Conservation (phyloP, 2,329 filamentous ascomycete species). For the Pseudocercospora vitis region DNA sequence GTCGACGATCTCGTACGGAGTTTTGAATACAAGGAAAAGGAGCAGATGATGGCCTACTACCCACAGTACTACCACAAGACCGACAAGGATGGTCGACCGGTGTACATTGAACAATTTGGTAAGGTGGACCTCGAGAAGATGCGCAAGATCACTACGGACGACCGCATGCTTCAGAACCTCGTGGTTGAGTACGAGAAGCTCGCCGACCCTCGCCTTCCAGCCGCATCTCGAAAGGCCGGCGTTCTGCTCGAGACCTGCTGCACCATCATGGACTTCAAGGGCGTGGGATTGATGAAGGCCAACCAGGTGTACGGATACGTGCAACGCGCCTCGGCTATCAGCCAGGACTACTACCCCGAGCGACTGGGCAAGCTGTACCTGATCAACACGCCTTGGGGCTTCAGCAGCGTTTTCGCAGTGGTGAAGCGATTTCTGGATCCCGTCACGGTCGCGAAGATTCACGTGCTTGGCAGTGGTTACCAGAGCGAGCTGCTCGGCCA, state of each 20-base stretch:
- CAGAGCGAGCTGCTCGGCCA: conserved; percentile 81
- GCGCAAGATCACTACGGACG: conserved; percentile 86
- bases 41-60: conserved; percentile 84
- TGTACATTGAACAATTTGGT: conserved; percentile 96
- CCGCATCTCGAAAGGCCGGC: conserved; percentile 88
- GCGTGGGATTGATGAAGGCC: conserved; percentile 79
- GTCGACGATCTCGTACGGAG: conserved; percentile 77
- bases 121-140: conserved; percentile 87
- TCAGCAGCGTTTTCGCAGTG: conserved; percentile 78
- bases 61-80: conserved; percentile 99
- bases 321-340: conserved; percentile 78
- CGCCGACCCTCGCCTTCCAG: conserved; percentile 86
- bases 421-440: conserved; percentile 96
- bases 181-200: conserved; percentile 98
- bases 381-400: conserved; percentile 97
- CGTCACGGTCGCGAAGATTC: conserved; percentile 93
- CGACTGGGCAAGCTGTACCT: conserved; percentile 93
- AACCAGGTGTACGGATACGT: conserved; percentile 87
- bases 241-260: conserved; percentile 95
- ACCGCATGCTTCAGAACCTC: conserved; percentile 95
- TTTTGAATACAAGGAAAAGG: conserved; percentile 86
- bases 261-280: conserved; percentile 97
- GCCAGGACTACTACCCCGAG: conserved; percentile 99
- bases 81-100: conserved; percentile 89
- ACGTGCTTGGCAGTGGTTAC: conserved; percentile 80